A percentile compares a stretch with the other conserved stretches of the same genome.
Evolutionary conservation across 805 yeast species (phyloP).

Genomic region (Wickerhamiella nectarea): DNA sequence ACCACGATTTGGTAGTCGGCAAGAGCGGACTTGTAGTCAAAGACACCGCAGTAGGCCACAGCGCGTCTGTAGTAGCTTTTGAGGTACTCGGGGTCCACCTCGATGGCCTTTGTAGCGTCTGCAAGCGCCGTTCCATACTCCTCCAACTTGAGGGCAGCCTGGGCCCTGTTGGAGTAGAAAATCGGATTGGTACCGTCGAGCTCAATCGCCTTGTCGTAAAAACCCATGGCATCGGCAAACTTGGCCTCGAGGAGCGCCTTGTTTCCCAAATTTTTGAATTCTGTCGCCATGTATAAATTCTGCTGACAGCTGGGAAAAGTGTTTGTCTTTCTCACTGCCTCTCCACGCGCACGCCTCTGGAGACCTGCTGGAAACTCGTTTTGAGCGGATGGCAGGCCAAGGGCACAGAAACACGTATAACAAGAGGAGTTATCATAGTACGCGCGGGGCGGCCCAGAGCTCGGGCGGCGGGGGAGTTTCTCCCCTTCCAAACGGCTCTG

Average conservation of each 20-base stretch:
- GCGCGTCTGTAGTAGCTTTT: conserved; percentile 87
- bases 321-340: neutral
- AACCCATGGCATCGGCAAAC: conserved; percentile 47
- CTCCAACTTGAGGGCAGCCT: conserved; percentile 74
- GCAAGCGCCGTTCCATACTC: conserved; percentile 70
- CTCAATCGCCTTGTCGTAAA: conserved; percentile 60
- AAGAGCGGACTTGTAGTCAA: conserved; percentile 62
- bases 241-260: conserved; percentile 44
- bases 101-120: conserved; percentile 66
- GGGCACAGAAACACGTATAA: neutral
- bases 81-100: conserved; percentile 47
- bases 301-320: neutral
- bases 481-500: neutral
- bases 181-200: conserved; percentile 47
- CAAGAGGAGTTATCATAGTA: conserved; percentile 12
- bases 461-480: no score
- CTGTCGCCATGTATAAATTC: conserved; percentile 6
- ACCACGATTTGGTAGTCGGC: conserved; percentile 54
- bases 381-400: conserved; percentile 7
- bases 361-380: conserved; percentile 8
- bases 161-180: conserved; percentile 74
- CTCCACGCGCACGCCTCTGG: neutral
- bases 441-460: conserved; percentile 5
- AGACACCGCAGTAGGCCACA: conserved; percentile 58
- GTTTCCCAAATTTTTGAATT: conserved; percentile 55